Base-by-base conservation (phyloP, 1,284 basidiomycete genomes). In the Neolentinus lepideus region DNA sequence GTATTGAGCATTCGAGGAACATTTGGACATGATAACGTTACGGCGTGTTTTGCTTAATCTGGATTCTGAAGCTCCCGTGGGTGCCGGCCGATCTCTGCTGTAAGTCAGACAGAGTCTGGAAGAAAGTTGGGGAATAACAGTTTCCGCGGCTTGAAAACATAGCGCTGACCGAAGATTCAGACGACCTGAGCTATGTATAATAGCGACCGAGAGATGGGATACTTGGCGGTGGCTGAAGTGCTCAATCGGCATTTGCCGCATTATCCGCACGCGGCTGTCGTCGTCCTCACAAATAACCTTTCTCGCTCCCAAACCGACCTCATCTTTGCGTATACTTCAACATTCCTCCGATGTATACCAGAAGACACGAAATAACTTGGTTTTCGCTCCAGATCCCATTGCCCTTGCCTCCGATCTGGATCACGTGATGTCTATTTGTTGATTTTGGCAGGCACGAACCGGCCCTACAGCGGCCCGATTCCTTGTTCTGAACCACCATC, bases 401-500 rank as follows among this genome's bases (percentile, higher is more conserved):
- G n/a, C 16, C 6, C n/a, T 6, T 31, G 12, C 29, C 29, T 31
- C 4, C 4, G 12, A 31, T 31, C 29, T 31, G 6, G 12, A 25
- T 25, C 47, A 50, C 47, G 47, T 50, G 47, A 25, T 21, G 24
- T 22, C 11, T 4, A 4, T 21, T 50, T 29, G 47, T 24, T 50
- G 16, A 50, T 26, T 24, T 50, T 22, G 27, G 24, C 24, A 11
- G 24, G n/a, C 43, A 46, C 16, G n/a, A 4, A 19, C 47, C 47
- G 27, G 14, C 24, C 47, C 47, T 50, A 26, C 4, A 29, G 11
- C 4, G 6, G 24, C 3, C 16, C 47, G 27, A 25, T 26, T 50
- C 47, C 22, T 50, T 22, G 9, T 50, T 29, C 47, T 26, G 47
- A 21, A 50, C 47, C 47, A 50, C 47, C 47, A 50, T 50, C 47